Evolutionary conservation across 164 flowering plant genomes (phyloP).

Genomic region (Echeveria elegans): DNA sequence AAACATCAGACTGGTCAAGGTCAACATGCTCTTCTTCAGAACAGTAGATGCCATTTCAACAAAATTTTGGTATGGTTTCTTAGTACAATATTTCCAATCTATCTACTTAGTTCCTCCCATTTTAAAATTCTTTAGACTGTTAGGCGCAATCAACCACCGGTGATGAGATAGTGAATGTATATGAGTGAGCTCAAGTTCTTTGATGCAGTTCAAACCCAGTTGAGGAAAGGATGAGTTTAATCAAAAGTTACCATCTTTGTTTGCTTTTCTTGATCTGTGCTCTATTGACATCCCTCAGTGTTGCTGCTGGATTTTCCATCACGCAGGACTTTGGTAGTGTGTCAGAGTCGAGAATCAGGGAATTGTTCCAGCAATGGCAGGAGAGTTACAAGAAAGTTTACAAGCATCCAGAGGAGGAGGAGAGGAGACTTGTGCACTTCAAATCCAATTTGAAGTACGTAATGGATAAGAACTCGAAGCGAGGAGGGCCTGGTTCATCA

Average conservation of each 20-base stretch:
- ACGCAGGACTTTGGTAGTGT: slow-evolving; percentile 17
- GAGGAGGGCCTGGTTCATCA: background rate
- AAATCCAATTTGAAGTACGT: slow-evolving; percentile 38
- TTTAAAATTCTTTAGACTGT: background rate
- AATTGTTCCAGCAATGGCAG: slow-evolving; percentile 49
- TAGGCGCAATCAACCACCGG: background rate
- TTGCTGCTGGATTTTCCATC: slow-evolving; percentile 37
- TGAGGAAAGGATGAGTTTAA: slow-evolving; percentile 3
- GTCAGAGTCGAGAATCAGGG: slow-evolving; percentile 31
- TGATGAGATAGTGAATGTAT: background rate
- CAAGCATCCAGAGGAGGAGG: slow-evolving; percentile 33
- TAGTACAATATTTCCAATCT: background rate
- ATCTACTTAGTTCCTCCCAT: background rate
- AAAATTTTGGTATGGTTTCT: background rate
- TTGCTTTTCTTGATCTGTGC: slow-evolving; percentile 18
- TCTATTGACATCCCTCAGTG: slow-evolving; percentile 16
- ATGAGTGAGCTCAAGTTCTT: background rate
- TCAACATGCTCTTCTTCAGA: background rate
- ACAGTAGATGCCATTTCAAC: background rate
- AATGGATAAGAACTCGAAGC: slow-evolving; percentile 26
- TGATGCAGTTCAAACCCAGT: background rate
- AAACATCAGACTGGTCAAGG: background rate
- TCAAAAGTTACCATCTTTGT: slow-evolving; percentile 21
- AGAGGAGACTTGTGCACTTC: slow-evolving; percentile 36
- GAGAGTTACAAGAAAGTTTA: slow-evolving; percentile 43